Conservation (phyloP, 2,329 filamentous ascomycete species). For the Phaeomoniella chlamydospora region DNA sequence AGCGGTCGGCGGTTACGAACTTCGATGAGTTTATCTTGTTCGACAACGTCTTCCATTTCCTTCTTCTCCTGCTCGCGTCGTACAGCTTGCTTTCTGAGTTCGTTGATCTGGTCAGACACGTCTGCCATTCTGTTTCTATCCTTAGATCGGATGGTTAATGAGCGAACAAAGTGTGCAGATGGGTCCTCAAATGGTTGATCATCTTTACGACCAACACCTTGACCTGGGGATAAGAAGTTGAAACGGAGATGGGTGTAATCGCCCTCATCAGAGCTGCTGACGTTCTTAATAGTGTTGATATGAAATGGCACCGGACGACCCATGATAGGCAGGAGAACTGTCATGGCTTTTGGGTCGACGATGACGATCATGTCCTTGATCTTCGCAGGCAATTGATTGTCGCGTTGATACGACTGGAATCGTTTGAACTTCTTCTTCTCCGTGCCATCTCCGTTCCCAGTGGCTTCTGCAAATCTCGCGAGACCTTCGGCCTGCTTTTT, state of each 20-base stretch:
- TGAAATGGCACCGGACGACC: conserved; percentile 95
- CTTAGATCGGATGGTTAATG: conserved; percentile 84
- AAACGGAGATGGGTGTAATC: conserved; percentile 89
- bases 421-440: conserved; percentile 97
- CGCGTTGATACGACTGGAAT: conserved; percentile 97
- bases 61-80: conserved; percentile 98
- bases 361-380: conserved; percentile 79
- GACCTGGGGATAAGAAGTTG: conserved; percentile 93
- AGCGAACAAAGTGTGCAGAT: conserved; percentile 87
- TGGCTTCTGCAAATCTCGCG: conserved; percentile 72
- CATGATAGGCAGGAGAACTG: conserved; percentile 91
- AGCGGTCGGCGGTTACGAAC: conserved; percentile 86
- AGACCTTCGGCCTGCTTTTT: conserved; percentile 87
- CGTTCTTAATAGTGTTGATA: conserved; percentile 97
- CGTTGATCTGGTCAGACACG: conserved; percentile 84
- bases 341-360: conserved; percentile 79
- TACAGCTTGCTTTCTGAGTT: conserved; percentile 83
- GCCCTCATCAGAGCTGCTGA: conserved; percentile 91
- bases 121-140: conserved; percentile 80
- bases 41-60: conserved; percentile 97
- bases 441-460: conserved; percentile 71
- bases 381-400: conserved; percentile 76
- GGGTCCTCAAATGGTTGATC: conserved; percentile 97
- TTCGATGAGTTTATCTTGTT: conserved; percentile 93
- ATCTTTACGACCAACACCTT: conserved; percentile 92